Evolutionary conservation across 441 rosid species (phyloP), one percentile per base, ranked within the genome.

Genomic region (Pelargonium fulgidum): DNA sequence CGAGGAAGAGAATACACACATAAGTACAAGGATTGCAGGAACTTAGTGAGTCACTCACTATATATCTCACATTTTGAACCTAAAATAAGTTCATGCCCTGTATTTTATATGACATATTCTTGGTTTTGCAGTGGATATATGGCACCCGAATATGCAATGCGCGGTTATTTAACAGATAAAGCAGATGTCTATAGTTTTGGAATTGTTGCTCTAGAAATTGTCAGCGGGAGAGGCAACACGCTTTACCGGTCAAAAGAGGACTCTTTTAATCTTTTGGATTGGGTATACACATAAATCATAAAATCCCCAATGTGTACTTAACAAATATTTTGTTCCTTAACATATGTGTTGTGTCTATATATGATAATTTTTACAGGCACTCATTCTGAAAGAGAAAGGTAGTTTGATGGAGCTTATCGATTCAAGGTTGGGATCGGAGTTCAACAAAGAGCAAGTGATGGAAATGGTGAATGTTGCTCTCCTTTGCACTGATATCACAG

Each of bases 61-160:
- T 29, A n/a, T n/a, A n/a, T n/a, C 33, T 26, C 33, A 26, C 33
- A 26, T 26, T 26, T 26, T 26, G 2, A 26, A 26, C 33, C 1
- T 26, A 26, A 1, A 26, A 26, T 26, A 26, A 26, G 33, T 26
- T 26, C 2, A 26, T 26, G 33, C 3, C 17, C 7, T 26, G 33
- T 24, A 26, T 26, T 0, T 26, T 26, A 26, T 26, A 0, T 3
- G 1, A 26, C 2, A 26, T 26, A 1, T 26, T 26, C 33, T 13
- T 1, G 3, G 10, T 14, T 48, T 29, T 29, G 2, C 5, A 13
- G 50, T 45, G 50, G 56, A 44, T 13, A 85, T 64, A 85, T 85
- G 88, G 85, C 92, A 63, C 91, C 92, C 0, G 96, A 89, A 74
- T 92, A 92, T 22, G 98, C 90, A 0, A 86, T 88, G 90, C 90